Conservation (phyloP, 2,329 filamentous ascomycete genomes). For the Penicillium sp. region DNA sequence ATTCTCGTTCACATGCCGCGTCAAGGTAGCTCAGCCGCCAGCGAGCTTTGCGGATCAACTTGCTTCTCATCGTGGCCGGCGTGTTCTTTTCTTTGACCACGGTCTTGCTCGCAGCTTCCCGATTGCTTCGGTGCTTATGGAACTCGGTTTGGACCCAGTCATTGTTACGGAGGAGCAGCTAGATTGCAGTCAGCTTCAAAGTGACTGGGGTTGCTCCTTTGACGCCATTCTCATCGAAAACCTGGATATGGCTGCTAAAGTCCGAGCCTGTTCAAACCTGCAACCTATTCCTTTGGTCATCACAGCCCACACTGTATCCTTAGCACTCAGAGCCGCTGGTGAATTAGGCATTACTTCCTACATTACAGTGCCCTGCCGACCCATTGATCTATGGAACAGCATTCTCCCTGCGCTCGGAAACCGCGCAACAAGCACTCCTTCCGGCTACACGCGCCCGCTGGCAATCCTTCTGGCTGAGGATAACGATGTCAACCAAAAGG, state of each 20-base stretch:
- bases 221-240: slow-evolving; percentile 92
- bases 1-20: slow-evolving; percentile 90
- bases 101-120: slow-evolving; percentile 71
- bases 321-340: slow-evolving; percentile 83
- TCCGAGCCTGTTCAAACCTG: slow-evolving; percentile 83
- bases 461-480: slow-evolving; percentile 91
- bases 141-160: slow-evolving; percentile 73
- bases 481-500: slow-evolving; percentile 89
- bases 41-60: slow-evolving; percentile 73
- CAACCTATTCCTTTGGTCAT: slow-evolving; percentile 93
- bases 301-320: slow-evolving; percentile 79
- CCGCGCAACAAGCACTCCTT: slow-evolving; percentile 79
- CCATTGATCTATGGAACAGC: slow-evolving; percentile 87
- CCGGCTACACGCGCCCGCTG: slow-evolving; percentile 88
- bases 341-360: slow-evolving; percentile 93
- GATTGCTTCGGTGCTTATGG: slow-evolving; percentile 69
- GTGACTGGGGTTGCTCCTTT: slow-evolving; percentile 61
- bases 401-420: slow-evolving; percentile 92
- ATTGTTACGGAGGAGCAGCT: slow-evolving; percentile 69
- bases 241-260: slow-evolving; percentile 74
- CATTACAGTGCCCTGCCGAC: slow-evolving; percentile 89
- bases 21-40: slow-evolving; percentile 75
- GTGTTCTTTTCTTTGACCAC: slow-evolving; percentile 88
- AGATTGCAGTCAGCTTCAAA: slow-evolving; percentile 50
- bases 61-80: slow-evolving; percentile 79